Evolutionary conservation across 2,329 filamentous ascomycete genomes (phyloP).

Genomic region (Nemania sp.): DNA sequence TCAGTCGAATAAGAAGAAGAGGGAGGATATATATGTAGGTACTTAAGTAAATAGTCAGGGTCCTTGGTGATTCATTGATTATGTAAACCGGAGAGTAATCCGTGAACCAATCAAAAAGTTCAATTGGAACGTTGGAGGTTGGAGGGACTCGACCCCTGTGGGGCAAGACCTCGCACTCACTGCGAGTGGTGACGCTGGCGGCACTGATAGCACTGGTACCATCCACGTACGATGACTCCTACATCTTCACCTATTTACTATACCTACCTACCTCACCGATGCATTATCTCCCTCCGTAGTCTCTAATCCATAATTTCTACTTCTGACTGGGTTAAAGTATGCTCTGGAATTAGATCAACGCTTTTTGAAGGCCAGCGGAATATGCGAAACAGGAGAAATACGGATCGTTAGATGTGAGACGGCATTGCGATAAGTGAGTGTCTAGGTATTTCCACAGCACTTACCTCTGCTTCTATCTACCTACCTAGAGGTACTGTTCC

Average conservation of each 20-base stretch:
- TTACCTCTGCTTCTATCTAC: neutral
- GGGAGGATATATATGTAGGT: neutral
- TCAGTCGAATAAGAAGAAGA: too few relatives aligned
- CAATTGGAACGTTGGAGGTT: neutral
- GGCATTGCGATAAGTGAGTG: neutral
- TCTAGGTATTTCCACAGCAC: neutral
- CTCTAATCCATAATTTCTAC: conserved; percentile 7
- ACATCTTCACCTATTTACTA: conserved; percentile 37
- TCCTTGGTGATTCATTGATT: conserved; percentile 19
- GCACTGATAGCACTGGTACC: conserved; percentile 26
- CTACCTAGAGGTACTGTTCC: too few relatives aligned
- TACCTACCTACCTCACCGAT: conserved; percentile 6
- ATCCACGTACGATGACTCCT: conserved; percentile 48
- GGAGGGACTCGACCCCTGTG: neutral
- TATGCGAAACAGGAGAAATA: conserved; percentile 4
- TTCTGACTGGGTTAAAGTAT: neutral
- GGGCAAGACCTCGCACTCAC: conserved; percentile 5
- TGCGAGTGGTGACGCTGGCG: conserved; percentile 20
- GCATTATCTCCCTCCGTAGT: neutral
- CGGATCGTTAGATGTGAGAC: conserved; percentile 17
- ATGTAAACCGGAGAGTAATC: neutral
- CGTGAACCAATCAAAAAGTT: conserved; percentile 2
- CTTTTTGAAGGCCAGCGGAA: neutral
- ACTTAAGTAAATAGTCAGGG: neutral
- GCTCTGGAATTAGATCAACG: neutral